These are phyloP conservation scores for Mesembryanthemum crystallinum DNA, from an alignment of 148 eudicot species.

Conservation along the genomic window DNA sequence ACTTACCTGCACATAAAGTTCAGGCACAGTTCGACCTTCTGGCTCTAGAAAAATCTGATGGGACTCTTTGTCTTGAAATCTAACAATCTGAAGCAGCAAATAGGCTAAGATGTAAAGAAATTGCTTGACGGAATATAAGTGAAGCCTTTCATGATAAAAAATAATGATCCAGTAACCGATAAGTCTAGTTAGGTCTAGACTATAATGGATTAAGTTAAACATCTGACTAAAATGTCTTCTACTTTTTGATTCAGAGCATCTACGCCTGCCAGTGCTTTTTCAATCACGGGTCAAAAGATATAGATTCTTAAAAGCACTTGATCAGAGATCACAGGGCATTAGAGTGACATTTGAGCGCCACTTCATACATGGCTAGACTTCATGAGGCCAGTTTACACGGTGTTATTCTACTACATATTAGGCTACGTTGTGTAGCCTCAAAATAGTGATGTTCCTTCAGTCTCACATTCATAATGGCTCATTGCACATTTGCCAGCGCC, in stretches of 20 bases:
- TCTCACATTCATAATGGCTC: no score
- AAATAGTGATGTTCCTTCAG: no score
- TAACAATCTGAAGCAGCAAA: conserved; percentile 65
- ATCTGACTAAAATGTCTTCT: background rate
- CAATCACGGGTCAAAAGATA: background rate
- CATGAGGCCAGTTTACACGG: no score
- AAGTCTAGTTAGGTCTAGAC: background rate
- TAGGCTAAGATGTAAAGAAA: background rate
- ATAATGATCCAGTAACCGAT: background rate
- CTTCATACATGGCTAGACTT: background rate
- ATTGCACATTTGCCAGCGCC: no score
- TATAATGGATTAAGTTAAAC: background rate
- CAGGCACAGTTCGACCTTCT: conserved; percentile 95
- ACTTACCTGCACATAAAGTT: conserved; percentile 94
- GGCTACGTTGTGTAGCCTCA: no score
- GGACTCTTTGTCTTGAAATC: conserved; percentile 96
- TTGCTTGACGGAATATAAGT: background rate
- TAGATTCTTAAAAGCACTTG: background rate
- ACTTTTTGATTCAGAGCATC: background rate
- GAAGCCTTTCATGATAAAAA: conserved; percentile 1
- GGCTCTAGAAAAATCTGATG: conserved; percentile 99
- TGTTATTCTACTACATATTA: no score
- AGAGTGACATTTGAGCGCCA: background rate
- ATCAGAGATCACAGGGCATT: background rate
- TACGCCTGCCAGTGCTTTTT: no score